These are phyloP conservation scores for Debaryomyces castellii DNA, from an alignment of 805 yeast genomes.

Conservation along the genomic window DNA sequence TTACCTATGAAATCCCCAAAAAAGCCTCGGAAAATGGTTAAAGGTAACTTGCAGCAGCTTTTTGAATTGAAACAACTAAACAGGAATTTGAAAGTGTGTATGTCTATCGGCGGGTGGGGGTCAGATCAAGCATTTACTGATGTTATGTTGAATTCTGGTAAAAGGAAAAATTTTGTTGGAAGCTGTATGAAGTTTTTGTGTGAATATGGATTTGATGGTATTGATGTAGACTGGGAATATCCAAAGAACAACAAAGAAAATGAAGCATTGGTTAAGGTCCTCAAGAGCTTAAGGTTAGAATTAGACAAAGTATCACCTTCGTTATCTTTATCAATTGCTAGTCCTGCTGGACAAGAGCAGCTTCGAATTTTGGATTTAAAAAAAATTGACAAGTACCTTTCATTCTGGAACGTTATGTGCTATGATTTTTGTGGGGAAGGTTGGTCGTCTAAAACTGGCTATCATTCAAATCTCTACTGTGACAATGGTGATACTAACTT, in stretches of 20 bases:
- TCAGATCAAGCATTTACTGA: conserved; percentile 42
- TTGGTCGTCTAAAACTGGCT: conserved; percentile 63
- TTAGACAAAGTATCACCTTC: conserved; percentile 30
- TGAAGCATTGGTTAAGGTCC: conserved; percentile 39
- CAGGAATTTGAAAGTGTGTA: conserved; percentile 50
- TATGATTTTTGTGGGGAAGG: conserved; percentile 78
- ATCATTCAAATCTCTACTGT: conserved; percentile 67
- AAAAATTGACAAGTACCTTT: conserved; percentile 57
- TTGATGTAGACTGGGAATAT: conserved; percentile 95
- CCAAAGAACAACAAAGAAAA: conserved; percentile 56
- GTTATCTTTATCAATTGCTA: conserved; percentile 66
- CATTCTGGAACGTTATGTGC: conserved; percentile 86
- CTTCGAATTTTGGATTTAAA: conserved; percentile 42
- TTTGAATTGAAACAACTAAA: conserved; percentile 41
- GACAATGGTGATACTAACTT: conserved; percentile 37
- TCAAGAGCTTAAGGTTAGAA: conserved; percentile 36
- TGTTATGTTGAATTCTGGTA: conserved; percentile 17
- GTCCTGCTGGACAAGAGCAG: conserved; percentile 62
- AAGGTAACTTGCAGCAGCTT: conserved; percentile 54
- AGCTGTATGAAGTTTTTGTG: conserved; percentile 48
- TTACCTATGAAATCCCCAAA: conserved; percentile 28
- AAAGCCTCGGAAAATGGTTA: conserved; percentile 12
- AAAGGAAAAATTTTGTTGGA: conserved; percentile 46
- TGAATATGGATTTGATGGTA: conserved; percentile 76
- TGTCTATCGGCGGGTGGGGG: conserved; percentile 87